Evolutionary conservation across 2,329 filamentous ascomycete genomes (phyloP).

Genomic region (Dendryphion nanum): DNA sequence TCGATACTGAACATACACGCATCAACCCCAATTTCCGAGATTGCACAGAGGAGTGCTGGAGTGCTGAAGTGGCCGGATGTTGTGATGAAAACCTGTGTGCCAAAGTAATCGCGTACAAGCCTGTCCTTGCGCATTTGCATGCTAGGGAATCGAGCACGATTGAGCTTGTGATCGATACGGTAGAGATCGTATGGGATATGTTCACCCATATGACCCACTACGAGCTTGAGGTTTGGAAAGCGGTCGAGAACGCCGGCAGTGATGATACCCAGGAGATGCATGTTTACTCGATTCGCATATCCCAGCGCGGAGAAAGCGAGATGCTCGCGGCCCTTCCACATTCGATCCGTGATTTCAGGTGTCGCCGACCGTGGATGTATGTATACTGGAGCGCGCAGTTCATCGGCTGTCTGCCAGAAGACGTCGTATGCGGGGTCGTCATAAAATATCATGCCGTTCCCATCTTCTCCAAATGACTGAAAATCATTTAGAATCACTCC

Average conservation of each 20-base stretch:
- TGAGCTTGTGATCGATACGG: constrained; percentile 37
- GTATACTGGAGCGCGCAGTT: constrained; percentile 64
- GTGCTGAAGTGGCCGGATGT: constrained; percentile 42
- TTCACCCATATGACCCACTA: constrained; percentile 50
- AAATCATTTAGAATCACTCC: constrained; percentile 53
- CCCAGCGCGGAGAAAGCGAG: constrained; percentile 48
- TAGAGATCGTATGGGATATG: constrained; percentile 52
- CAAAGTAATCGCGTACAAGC: constrained; percentile 37
- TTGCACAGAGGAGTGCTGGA: constrained; percentile 37
- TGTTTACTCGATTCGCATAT: constrained; percentile 51
- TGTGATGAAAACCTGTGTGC: constrained; percentile 41
- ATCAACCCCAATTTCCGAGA: constrained; percentile 38
- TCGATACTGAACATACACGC: constrained; percentile 41
- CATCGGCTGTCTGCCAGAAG: constrained; percentile 59
- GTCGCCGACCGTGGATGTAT: constrained; percentile 59
- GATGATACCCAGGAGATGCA: constrained; percentile 56
- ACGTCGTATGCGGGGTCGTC: constrained; percentile 59
- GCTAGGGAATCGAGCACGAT: constrained; percentile 20
- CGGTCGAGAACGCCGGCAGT: constrained; percentile 52
- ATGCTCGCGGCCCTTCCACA: constrained; percentile 59
- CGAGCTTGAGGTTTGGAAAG: constrained; percentile 47
- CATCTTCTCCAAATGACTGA: constrained; percentile 58
- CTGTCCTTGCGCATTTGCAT: constrained; percentile 24
- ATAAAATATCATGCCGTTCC: constrained; percentile 64
- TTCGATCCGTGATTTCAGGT: constrained; percentile 56